Conservation (phyloP, 1,284 basidiomycete species). For the Sanghuangporus baumii region DNA sequence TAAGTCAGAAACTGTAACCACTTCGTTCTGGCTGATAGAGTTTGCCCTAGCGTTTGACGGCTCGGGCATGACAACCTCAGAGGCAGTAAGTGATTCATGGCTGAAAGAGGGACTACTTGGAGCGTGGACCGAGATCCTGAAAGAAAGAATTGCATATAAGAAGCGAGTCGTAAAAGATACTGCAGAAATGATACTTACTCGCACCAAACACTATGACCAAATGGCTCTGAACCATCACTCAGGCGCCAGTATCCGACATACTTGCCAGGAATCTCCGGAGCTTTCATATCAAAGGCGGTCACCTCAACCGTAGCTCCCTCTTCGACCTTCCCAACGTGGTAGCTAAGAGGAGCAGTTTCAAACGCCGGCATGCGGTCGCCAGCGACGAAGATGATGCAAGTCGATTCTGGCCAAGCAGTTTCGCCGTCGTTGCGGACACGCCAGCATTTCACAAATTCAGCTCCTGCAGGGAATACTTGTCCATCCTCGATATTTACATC, state of each 20-base stretch:
- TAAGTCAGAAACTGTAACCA: constrained; percentile 8
- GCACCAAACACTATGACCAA: constrained; percentile 73
- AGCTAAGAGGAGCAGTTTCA: constrained; percentile 28
- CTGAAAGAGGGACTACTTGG: constrained; percentile 21
- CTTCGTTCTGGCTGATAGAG: constrained; percentile 17
- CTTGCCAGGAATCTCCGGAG: constrained; percentile 65
- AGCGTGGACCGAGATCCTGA: constrained; percentile 61
- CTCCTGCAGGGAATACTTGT: constrained; percentile 74
- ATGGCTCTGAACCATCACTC: constrained; percentile 50
- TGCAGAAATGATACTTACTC: constrained; percentile 40
- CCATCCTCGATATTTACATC: constrained; percentile 73
- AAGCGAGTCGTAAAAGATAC: constrained; percentile 13
- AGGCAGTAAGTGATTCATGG: constrained; percentile 51
- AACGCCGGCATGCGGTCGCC: constrained; percentile 45
- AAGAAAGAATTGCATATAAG: constrained; percentile 13
- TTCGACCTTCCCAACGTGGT: constrained; percentile 47
- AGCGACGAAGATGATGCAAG: constrained; percentile 62
- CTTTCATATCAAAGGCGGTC: constrained; percentile 72
- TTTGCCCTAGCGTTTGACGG: constrained; percentile 26
- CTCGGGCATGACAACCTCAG: constrained; percentile 64
- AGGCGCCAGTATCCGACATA: constrained; percentile 76
- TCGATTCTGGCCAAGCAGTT: constrained; percentile 61
- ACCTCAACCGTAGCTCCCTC: constrained; percentile 57
- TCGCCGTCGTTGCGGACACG: constrained; percentile 60
- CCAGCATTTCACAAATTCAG: constrained; percentile 82